phyloP scores from a whole-genome alignment of 2,329 filamentous ascomycete species.

The Fusarium nurragi region DNA sequence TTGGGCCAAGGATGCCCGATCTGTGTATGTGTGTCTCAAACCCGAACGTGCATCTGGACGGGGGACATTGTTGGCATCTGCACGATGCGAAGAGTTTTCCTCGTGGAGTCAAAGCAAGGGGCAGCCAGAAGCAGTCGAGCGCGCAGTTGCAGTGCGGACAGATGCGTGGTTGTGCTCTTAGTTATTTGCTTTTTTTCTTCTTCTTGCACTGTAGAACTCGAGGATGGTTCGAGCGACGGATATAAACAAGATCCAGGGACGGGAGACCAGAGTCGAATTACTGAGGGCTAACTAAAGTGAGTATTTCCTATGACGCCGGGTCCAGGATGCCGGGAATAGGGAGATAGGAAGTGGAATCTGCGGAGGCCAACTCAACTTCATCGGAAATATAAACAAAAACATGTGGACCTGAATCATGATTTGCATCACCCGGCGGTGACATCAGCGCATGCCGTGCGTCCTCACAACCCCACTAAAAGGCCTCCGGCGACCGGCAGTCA shows the following conservation, averaged over 20 bases:
- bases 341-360: neutral
- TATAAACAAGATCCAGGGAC: no score
- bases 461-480: neutral
- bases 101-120: constrained; percentile 3
- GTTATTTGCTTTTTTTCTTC: constrained; percentile 16
- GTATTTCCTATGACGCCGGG: constrained; percentile 8
- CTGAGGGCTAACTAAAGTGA: neutral
- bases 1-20: constrained; percentile 21
- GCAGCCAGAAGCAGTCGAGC: constrained; percentile 10
- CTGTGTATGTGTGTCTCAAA: neutral
- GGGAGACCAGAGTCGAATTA: neutral
- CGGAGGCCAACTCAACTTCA: constrained; percentile 5
- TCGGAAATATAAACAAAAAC: no score
- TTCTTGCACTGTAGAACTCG: no score
- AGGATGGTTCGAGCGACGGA: no score
- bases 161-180: neutral
- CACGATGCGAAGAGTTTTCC: constrained; percentile 9
- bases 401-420: constrained; percentile 19
- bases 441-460: constrained; percentile 10
- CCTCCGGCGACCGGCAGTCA: constrained; percentile 13
- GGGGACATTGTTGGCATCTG: no score
- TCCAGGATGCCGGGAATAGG: neutral
- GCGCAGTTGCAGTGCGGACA: neutral
- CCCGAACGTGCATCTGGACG: no score
- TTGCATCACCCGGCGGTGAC: constrained; percentile 19